These are phyloP conservation scores for Schizothecium vesticola DNA, from an alignment of 495 filamentous ascomycete genomes.

Conservation along the genomic window DNA sequence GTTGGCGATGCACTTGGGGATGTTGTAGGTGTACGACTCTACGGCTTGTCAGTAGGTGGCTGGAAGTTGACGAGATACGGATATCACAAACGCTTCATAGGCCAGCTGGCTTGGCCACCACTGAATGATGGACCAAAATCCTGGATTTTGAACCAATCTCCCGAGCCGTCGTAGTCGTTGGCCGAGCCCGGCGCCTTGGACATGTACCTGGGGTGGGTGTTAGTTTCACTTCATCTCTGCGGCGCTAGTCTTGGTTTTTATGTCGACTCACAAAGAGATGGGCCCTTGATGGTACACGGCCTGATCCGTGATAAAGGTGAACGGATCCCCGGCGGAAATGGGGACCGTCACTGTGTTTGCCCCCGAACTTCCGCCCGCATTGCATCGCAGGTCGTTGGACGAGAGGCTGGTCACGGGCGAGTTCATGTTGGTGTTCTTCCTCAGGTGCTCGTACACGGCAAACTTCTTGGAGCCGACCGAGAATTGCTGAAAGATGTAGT, in stretches of 20 bases:
- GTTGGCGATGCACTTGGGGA: slow-evolving; percentile 48
- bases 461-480: slow-evolving; percentile 42
- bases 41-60: neutral
- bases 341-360: slow-evolving; percentile 41
- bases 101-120: slow-evolving; percentile 34
- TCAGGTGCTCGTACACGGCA: slow-evolving; percentile 46
- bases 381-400: slow-evolving; percentile 52
- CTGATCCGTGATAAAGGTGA: slow-evolving; percentile 45
- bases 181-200: slow-evolving; percentile 45
- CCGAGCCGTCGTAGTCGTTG: slow-evolving; percentile 44
- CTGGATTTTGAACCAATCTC: slow-evolving; percentile 51
- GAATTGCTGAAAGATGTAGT: slow-evolving; percentile 49
- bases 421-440: slow-evolving; percentile 54
- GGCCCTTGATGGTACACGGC: slow-evolving; percentile 60
- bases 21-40: slow-evolving; percentile 47
- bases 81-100: slow-evolving; percentile 32
- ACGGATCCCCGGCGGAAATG: slow-evolving; percentile 46
- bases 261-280: slow-evolving; percentile 41
- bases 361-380: slow-evolving; percentile 46
- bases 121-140: slow-evolving; percentile 41
- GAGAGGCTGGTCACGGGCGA: slow-evolving; percentile 52
- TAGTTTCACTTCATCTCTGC: too few species aligned
- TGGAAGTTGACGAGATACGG: neutral
- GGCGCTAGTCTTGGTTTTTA: neutral
- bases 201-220: slow-evolving; percentile 34